These are phyloP conservation scores for Amauroascus verrucosus DNA, from an alignment of 2,329 filamentous ascomycete species.

Conservation along the genomic window DNA sequence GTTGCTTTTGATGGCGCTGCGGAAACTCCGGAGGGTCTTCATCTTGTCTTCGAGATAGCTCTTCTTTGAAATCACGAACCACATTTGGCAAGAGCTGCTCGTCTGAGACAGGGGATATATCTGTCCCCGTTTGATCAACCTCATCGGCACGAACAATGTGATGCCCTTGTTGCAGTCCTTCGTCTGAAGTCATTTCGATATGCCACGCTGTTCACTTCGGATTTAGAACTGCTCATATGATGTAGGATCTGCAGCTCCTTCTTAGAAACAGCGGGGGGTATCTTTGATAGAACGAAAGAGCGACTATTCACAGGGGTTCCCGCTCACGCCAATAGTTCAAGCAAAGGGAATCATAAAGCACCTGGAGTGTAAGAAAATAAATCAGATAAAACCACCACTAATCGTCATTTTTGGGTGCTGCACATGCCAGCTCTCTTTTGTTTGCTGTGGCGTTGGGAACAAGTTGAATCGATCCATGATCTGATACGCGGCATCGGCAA, in stretches of 20 bases:
- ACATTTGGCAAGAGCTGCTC: constrained; percentile 36
- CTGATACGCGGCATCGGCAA: too few relatives aligned
- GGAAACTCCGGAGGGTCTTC: constrained; percentile 14
- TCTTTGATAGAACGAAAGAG: neutral
- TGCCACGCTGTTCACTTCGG: too few relatives aligned
- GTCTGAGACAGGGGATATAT: constrained; percentile 37
- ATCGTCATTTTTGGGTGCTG: too few relatives aligned
- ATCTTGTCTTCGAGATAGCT: constrained; percentile 13
- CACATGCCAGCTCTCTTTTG: neutral
- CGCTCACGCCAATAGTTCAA: neutral
- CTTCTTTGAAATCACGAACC: constrained; percentile 27
- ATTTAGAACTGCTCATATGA: too few relatives aligned
- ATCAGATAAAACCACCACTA: too few relatives aligned
- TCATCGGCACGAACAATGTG: constrained; percentile 42
- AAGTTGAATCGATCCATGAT: too few relatives aligned
- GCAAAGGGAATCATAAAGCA: too few relatives aligned
- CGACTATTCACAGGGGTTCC: neutral
- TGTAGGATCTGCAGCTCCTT: too few relatives aligned
- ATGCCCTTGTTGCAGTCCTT: constrained; percentile 21
- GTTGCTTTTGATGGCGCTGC: constrained; percentile 17
- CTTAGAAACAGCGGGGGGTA: too few relatives aligned
- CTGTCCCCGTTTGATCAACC: constrained; percentile 39
- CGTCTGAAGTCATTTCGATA: constrained; percentile 2
- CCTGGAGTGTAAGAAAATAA: too few relatives aligned
- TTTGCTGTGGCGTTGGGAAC: neutral